These are phyloP conservation scores for Lentinula sp. DNA, from an alignment of 768 basidiomycete species.

Conservation along the genomic window DNA sequence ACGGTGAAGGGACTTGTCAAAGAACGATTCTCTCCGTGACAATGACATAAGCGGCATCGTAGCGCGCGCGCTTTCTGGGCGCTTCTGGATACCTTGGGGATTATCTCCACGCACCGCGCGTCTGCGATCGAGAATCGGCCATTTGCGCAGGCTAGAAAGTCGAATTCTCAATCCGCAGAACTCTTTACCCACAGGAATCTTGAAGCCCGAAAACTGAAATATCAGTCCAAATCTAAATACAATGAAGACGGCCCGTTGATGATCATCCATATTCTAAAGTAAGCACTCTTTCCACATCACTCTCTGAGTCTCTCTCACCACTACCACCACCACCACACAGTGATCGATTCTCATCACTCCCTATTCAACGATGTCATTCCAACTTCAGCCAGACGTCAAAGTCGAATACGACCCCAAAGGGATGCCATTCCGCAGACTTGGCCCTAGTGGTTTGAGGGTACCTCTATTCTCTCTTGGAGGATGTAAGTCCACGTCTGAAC, in stretches of 20 bases:
- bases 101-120: too few relatives aligned
- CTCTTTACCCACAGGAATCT: too few relatives aligned
- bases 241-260: neutral
- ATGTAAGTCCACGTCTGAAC: slow-evolving; percentile 24
- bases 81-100: neutral
- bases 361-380: neutral
- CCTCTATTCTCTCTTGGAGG: slow-evolving; percentile 52
- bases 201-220: too few relatives aligned
- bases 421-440: slow-evolving; percentile 42
- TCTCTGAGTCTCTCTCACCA: neutral
- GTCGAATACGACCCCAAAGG: slow-evolving; percentile 30
- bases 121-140: too few relatives aligned
- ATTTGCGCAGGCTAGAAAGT: too few relatives aligned
- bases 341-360: neutral
- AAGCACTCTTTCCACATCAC: neutral
- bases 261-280: too few relatives aligned
- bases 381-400: slow-evolving; percentile 8
- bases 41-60: neutral
- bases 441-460: slow-evolving; percentile 44
- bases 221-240: neutral
- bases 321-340: neutral
- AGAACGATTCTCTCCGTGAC: neutral
- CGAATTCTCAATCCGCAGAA: too few relatives aligned
- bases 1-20: neutral
- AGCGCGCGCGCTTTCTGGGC: neutral